Conservation (phyloP, 805 yeast genomes). For the Blastobotrys parvus region DNA sequence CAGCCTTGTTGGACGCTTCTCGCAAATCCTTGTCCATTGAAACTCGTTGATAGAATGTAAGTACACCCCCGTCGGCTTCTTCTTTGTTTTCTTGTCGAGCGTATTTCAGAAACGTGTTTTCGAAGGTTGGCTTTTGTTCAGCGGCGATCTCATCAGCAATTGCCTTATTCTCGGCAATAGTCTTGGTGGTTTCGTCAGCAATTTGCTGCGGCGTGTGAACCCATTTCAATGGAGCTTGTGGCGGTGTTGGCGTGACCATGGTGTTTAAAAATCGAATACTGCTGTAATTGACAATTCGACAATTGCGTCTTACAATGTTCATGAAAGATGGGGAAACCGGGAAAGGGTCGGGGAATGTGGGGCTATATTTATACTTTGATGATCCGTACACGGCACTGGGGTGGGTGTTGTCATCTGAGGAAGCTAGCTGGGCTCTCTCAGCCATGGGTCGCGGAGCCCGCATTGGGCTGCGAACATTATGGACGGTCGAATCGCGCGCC, state of each 20-base stretch:
- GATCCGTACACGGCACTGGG: too few species aligned
- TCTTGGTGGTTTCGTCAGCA: conserved; percentile 33
- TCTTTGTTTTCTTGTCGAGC: conserved; percentile 45
- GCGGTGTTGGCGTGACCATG: conserved; percentile 11
- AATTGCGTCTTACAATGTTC: background rate
- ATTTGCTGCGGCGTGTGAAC: conserved; percentile 46
- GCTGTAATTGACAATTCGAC: background rate
- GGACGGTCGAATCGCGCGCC: too few species aligned
- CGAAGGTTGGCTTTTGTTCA: conserved; percentile 44
- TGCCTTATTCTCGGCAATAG: conserved; percentile 36
- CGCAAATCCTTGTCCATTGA: conserved; percentile 56
- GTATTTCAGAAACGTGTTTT: conserved; percentile 45
- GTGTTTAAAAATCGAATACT: conserved; percentile 1
- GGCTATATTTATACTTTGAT: too few species aligned
- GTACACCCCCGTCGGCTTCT: conserved; percentile 38
- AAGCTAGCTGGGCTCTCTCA: too few species aligned
- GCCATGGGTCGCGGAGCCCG: too few species aligned
- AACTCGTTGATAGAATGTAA: conserved; percentile 67
- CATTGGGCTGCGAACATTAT: too few species aligned
- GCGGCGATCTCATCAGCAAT: conserved; percentile 49
- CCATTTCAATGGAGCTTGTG: conserved; percentile 44
- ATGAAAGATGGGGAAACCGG: too few species aligned
- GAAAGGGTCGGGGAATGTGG: too few species aligned
- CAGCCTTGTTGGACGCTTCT: conserved; percentile 61
- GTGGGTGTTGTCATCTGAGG: too few species aligned